Evolutionary conservation across 2,329 filamentous ascomycete genomes (phyloP), one percentile per base, ranked within the genome.

Genomic region (Venturia carpophila): DNA sequence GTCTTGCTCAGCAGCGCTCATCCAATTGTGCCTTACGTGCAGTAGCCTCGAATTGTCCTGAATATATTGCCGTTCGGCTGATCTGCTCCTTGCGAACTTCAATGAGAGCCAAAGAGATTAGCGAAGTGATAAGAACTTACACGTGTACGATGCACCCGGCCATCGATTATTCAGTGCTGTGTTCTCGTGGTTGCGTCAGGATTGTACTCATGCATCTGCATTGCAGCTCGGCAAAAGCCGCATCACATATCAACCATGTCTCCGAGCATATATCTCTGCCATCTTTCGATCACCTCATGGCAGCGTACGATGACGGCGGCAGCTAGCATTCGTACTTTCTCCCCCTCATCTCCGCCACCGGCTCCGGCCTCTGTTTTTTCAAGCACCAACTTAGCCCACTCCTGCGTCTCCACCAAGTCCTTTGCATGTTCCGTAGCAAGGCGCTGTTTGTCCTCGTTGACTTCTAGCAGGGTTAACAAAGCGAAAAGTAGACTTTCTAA

Each of bases 371-470:
- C 68, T 67, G 62, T 69, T 43, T 72, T 70, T 64, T 88, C 84
- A 75, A 97, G 95, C 1, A 97, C 83, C 64, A 81, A 80, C 55
- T 86, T 83, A 1, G 90, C 89, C 94, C 94, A 99, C 71, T 91
- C 89, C 70, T 90, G 85, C 67, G 91, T 89, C 80, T 97, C 93
- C 63, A 96, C 82, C 27, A 97, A 78, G 74, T 93, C 87, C 65
- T 86, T 84, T 0, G 89, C 87, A 70, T 91, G 85, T 66, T 87
- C 84, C 66, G 87, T 85, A 61, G 91, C 93, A 2, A 99, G 75
- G 1, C 85, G 80, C 69, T 86, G 80, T 77, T 88, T 84, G 67
- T 91, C 85, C 61, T 85, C 83, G 67, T 96, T 96, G 45, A 96
- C 82, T 71, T 97, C 91, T 17, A 99, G 76, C 63, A 96, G 74